phyloP scores from a whole-genome alignment of 1,139 yeast species.

The Lipomyces yarrowii region DNA sequence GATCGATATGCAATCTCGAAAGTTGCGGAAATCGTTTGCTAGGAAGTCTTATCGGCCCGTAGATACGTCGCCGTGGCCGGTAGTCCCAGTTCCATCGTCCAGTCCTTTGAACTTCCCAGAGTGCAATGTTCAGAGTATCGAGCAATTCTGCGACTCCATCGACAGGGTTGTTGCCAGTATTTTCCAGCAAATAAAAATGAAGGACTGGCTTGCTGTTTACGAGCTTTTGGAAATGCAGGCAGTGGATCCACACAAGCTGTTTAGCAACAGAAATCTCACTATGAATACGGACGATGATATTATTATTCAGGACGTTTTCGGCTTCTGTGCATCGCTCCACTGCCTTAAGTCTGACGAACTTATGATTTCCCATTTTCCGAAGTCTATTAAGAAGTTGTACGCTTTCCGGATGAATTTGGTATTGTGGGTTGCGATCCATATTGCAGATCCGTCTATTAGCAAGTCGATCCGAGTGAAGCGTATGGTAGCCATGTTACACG shows the following conservation, averaged over 20 bases:
- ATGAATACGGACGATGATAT: constrained; percentile 58
- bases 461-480: constrained; percentile 65
- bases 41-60: constrained; percentile 79
- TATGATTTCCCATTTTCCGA: constrained; percentile 64
- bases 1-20: constrained; percentile 62
- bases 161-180: constrained; percentile 65
- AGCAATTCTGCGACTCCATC: constrained; percentile 61
- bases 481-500: constrained; percentile 69
- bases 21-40: constrained; percentile 70
- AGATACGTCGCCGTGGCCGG: constrained; percentile 41
- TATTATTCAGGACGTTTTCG: constrained; percentile 67
- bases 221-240: constrained; percentile 74
- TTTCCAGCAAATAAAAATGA: constrained; percentile 60
- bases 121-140: constrained; percentile 43
- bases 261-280: constrained; percentile 56
- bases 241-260: constrained; percentile 57
- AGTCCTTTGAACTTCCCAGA: constrained; percentile 37
- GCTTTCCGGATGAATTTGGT: constrained; percentile 69
- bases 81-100: constrained; percentile 38
- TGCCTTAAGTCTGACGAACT: constrained; percentile 47
- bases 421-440: constrained; percentile 62
- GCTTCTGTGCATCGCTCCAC: constrained; percentile 63
- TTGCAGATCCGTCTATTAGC: constrained; percentile 60
- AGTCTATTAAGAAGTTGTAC: constrained; percentile 67
- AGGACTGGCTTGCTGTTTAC: constrained; percentile 80